Conservation (phyloP, 208 protist species). For the Leishmania aethiopica region DNA sequence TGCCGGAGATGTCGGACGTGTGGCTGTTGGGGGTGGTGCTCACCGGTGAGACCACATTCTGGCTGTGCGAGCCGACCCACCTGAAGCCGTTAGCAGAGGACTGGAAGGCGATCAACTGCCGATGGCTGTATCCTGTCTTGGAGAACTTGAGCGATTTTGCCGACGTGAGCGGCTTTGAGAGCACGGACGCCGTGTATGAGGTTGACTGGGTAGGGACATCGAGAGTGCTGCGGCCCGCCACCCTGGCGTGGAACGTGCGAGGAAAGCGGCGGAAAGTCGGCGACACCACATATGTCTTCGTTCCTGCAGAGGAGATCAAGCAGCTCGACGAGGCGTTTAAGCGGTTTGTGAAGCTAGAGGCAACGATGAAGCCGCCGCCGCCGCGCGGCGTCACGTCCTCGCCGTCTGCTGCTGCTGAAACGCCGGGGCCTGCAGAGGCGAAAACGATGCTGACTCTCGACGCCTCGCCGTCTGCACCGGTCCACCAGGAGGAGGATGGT, state of each 20-base stretch:
- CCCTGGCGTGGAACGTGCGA: slow-evolving; percentile 57
- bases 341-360: slow-evolving; percentile 60
- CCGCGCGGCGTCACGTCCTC: not conserved
- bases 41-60: slow-evolving; percentile 78
- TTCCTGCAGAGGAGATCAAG: slow-evolving; percentile 59
- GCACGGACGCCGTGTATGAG: slow-evolving; percentile 66
- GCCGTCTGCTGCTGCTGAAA: not conserved
- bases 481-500: not conserved
- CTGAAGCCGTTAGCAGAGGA: slow-evolving; percentile 45
- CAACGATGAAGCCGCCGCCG: slow-evolving; percentile 15
- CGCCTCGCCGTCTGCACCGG: not conserved
- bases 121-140: slow-evolving; percentile 81
- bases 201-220: slow-evolving; percentile 46
- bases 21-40: slow-evolving; percentile 78
- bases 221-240: slow-evolving; percentile 59
- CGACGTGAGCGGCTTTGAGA: slow-evolving; percentile 48
- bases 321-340: slow-evolving; percentile 64
- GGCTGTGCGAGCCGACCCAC: slow-evolving; percentile 61
- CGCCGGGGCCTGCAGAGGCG: not conserved
- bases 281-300: slow-evolving; percentile 53
- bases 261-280: slow-evolving; percentile 50
- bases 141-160: slow-evolving; percentile 41
- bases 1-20: slow-evolving; percentile 36
- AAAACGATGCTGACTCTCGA: not conserved
- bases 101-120: slow-evolving; percentile 62